Conservation (phyloP, 768 basidiomycete genomes). For the Leccinellum rugosiceps region DNA sequence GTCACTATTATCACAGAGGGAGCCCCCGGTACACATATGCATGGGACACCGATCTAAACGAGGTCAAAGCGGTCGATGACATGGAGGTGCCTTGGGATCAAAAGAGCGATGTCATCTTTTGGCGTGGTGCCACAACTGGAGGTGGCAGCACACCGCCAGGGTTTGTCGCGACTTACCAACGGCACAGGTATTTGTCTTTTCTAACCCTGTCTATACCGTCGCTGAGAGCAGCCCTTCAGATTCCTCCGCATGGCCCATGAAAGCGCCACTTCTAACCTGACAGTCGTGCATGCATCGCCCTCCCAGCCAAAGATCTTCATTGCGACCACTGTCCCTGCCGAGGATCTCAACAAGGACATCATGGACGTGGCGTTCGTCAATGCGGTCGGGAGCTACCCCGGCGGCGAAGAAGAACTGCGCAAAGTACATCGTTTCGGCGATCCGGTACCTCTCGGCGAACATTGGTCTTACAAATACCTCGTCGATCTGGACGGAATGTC, state of each 20-base stretch:
- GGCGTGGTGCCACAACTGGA: conserved; percentile 95
- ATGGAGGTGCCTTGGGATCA: conserved; percentile 89
- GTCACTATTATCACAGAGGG: conserved; percentile 92
- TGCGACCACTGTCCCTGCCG: conserved; percentile 57
- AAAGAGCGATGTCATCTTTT: conserved; percentile 86
- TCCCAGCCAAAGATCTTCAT: conserved; percentile 53
- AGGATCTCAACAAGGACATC: conserved; percentile 66
- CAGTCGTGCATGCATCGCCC: conserved; percentile 70
- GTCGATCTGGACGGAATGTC: conserved; percentile 94
- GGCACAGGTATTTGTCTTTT: conserved; percentile 60
- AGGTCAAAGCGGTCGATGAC: conserved; percentile 72
- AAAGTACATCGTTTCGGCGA: conserved; percentile 67
- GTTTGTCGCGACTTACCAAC: conserved; percentile 78
- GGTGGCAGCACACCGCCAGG: conserved; percentile 87
- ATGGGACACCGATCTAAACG: conserved; percentile 76
- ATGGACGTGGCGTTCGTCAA: conserved; percentile 90
- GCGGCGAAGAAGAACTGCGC: conserved; percentile 64
- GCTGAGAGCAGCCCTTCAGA: conserved; percentile 20
- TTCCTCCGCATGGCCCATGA: conserved; percentile 80
- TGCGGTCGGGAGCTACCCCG: conserved; percentile 72
- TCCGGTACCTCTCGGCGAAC: conserved; percentile 75
- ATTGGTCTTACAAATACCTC: conserved; percentile 93
- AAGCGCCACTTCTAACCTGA: conserved; percentile 43
- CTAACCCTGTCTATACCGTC: neutral
- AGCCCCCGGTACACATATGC: conserved; percentile 84